A percentile compares a stretch with the other conserved stretches of the same genome.
Evolutionary conservation across 75 land plant genomes (phyloP).

Genomic region (Pinus albicaulis): DNA sequence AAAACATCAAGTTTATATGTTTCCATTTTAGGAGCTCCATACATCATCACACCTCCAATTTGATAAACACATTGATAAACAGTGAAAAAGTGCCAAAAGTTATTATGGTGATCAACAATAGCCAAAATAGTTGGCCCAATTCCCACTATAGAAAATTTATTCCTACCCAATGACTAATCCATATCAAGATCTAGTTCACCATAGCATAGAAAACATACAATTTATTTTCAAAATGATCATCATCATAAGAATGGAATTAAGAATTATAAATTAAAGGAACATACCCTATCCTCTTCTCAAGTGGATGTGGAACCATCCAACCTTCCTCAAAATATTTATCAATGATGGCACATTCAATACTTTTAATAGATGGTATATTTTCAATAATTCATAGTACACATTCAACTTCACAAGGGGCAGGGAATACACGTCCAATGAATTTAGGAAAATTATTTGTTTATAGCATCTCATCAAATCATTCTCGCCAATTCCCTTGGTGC

Average conservation of each 20-base stretch:
- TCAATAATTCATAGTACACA: too few species aligned
- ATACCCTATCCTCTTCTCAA: too few species aligned
- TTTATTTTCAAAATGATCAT: not conserved
- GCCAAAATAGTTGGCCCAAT: constrained; percentile 99
- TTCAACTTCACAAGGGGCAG: too few species aligned
- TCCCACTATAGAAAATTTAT: constrained; percentile 83
- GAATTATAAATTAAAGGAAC: not conserved
- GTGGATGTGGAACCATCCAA: too few species aligned
- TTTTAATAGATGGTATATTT: too few species aligned
- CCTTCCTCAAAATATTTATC: too few species aligned
- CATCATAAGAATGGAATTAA: not conserved
- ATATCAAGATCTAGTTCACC: not conserved
- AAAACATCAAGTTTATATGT: constrained; percentile 92
- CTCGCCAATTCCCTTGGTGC: too few species aligned
- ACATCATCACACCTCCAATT: constrained; percentile 99
- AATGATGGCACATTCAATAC: too few species aligned
- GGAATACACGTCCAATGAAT: too few species aligned
- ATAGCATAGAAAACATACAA: not conserved
- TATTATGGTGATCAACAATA: constrained; percentile 96
- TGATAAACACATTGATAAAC: constrained; percentile 93
- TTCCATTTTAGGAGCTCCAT: constrained; percentile 99
- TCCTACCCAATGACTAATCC: constrained; percentile 38
- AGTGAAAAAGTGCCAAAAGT: constrained; percentile 75
- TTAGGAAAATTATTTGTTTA: too few species aligned
- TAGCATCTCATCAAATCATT: too few species aligned